A percentile compares a stretch with the other conserved stretches of the same genome.
Evolutionary conservation across 768 basidiomycete species (phyloP).

Genomic region (Boletales sp.): DNA sequence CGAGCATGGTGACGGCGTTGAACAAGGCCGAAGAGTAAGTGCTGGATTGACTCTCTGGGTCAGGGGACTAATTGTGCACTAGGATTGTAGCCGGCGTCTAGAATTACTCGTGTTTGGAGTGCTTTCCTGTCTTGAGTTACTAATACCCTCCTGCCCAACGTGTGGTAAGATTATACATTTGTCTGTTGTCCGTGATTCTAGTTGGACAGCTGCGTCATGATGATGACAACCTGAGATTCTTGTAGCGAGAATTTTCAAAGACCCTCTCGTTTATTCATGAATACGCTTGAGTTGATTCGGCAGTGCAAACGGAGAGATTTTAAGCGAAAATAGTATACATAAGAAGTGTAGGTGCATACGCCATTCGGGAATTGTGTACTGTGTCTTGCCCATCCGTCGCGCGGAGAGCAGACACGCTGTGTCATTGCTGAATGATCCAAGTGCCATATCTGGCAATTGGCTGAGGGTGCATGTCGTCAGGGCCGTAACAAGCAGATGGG

Average conservation of each 20-base stretch:
- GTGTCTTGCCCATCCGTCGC: background rate
- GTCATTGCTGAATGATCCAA: background rate
- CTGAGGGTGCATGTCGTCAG: slow-evolving; percentile 19
- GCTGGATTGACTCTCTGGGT: background rate
- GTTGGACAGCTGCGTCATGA: background rate
- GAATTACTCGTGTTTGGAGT: slow-evolving; percentile 6
- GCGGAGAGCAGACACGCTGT: background rate
- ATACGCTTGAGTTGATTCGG: no score
- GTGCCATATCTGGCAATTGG: slow-evolving; percentile 9
- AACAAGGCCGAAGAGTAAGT: slow-evolving; percentile 99
- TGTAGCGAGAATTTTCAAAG: no score
- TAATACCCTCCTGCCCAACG: slow-evolving; percentile 28
- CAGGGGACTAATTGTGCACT: slow-evolving; percentile 9
- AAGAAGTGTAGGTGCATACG: background rate
- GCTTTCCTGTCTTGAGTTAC: slow-evolving; percentile 14
- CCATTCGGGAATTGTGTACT: background rate
- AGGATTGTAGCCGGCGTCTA: slow-evolving; percentile 68
- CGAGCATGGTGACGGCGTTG: slow-evolving; percentile 88
- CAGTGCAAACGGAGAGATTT: no score
- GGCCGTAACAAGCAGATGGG: background rate
- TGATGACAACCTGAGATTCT: no score
- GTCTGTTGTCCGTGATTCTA: slow-evolving; percentile 1
- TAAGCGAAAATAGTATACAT: background rate
- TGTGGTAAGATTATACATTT: slow-evolving; percentile 17
- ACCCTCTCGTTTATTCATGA: no score